A percentile compares a stretch with the other conserved stretches of the same genome.
phyloP scores from a whole-genome alignment of 371 early-diverging fungal genomes.

The Mucor plumbeus region DNA sequence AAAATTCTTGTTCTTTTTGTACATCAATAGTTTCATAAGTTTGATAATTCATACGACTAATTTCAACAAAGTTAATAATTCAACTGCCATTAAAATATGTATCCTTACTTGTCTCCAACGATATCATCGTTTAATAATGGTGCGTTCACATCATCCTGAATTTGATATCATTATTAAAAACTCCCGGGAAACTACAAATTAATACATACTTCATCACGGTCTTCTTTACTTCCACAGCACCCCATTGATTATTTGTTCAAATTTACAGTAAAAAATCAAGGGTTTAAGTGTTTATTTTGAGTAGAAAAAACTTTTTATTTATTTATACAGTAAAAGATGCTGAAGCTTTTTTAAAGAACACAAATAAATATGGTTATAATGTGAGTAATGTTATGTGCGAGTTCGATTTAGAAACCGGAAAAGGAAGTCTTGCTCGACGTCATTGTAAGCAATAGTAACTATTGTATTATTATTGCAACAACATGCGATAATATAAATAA shows the following conservation, averaged over 20 bases:
- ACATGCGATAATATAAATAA: too few species aligned
- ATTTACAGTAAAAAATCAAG: neutral
- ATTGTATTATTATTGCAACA: too few species aligned
- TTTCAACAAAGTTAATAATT: neutral
- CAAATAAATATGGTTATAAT: neutral
- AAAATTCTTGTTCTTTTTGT: slow-evolving; percentile 53
- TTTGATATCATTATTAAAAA: neutral
- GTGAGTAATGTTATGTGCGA: neutral
- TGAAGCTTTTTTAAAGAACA: too few species aligned
- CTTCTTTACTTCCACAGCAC: slow-evolving; percentile 54
- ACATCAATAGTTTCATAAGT: slow-evolving; percentile 44
- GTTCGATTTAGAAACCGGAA: neutral
- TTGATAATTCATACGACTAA: slow-evolving; percentile 40
- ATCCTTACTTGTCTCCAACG: slow-evolving; percentile 38
- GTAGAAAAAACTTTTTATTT: neutral
- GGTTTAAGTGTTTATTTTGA: neutral
- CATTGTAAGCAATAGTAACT: neutral
- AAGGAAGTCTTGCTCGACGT: slow-evolving; percentile 5
- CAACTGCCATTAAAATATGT: neutral
- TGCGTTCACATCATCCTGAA: slow-evolving; percentile 38
- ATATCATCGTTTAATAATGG: slow-evolving; percentile 40
- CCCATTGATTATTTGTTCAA: slow-evolving; percentile 35
- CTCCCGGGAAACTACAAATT: slow-evolving; percentile 5
- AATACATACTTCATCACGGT: slow-evolving; percentile 38
- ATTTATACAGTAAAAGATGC: neutral